Evolutionary conservation across 495 filamentous ascomycete genomes (phyloP).

Genomic region (Trichoderma erinaceum): DNA sequence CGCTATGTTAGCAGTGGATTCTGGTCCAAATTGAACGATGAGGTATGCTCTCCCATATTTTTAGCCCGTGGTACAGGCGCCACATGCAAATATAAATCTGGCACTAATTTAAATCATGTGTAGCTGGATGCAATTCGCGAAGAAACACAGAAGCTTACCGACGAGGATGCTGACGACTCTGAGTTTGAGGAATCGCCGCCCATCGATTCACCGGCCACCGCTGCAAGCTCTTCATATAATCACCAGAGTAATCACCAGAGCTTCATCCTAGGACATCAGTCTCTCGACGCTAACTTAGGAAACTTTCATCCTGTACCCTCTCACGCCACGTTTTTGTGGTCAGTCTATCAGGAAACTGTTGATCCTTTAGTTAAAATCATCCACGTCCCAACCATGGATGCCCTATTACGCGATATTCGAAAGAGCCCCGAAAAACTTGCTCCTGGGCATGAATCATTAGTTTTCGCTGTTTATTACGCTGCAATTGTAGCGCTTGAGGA

Average conservation of each 20-base stretch:
- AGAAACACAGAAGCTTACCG: constrained; percentile 45
- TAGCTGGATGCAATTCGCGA: constrained; percentile 12
- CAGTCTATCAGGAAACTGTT: constrained; percentile 63
- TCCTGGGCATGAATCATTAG: constrained; percentile 59
- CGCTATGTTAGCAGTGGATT: constrained; percentile 85
- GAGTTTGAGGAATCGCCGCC: constrained; percentile 38
- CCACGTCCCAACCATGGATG: constrained; percentile 54
- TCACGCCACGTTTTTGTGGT: constrained; percentile 62
- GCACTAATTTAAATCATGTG: background rate
- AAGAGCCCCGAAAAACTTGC: constrained; percentile 46
- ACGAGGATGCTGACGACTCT: constrained; percentile 46
- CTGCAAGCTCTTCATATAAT: constrained; percentile 26
- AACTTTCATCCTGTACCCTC: constrained; percentile 50
- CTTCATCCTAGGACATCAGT: constrained; percentile 60
- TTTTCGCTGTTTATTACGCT: constrained; percentile 76
- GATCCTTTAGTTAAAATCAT: constrained; percentile 65
- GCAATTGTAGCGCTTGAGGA: constrained; percentile 61
- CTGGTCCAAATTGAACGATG: constrained; percentile 82
- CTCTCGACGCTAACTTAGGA: constrained; percentile 37
- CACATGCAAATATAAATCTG: too few species aligned
- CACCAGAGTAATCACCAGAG: constrained; percentile 60
- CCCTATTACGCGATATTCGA: constrained; percentile 35
- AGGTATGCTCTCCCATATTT: constrained; percentile 47
- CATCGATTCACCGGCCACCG: constrained; percentile 12
- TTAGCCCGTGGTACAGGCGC: too few species aligned